Conservation (phyloP, 495 filamentous ascomycete genomes). For the Cryomyces minteri region DNA sequence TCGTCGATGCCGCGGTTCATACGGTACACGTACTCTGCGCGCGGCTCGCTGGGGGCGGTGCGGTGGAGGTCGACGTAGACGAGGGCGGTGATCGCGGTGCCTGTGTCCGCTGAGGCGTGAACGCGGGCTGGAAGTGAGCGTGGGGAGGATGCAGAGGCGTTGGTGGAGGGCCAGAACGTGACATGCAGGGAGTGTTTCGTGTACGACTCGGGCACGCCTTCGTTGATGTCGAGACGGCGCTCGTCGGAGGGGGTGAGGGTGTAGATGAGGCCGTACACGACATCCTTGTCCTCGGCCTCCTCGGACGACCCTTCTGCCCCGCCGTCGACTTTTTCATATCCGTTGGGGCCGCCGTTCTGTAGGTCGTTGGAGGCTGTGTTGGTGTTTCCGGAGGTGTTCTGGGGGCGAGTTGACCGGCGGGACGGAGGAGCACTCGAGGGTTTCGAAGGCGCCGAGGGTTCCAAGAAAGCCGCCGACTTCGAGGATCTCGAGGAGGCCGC, state of each 20-base stretch:
- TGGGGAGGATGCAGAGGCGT: too few species aligned
- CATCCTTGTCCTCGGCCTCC: too few species aligned
- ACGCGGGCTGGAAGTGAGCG: too few species aligned
- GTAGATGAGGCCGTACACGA: conserved; percentile 36
- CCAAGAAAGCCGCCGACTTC: background rate
- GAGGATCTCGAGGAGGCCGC: conserved; percentile 1
- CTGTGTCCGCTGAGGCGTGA: background rate
- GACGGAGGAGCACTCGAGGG: background rate
- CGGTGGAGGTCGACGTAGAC: conserved; percentile 39
- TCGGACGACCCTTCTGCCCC: background rate
- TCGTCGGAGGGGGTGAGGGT: conserved; percentile 26
- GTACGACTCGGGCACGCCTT: conserved; percentile 41
- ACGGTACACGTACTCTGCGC: conserved; percentile 43
- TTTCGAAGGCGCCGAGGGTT: conserved; percentile 2
- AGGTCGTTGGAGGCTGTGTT: background rate
- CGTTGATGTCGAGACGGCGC: conserved; percentile 27
- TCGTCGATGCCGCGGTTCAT: conserved; percentile 53
- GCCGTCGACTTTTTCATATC: background rate
- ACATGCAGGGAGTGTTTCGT: conserved; percentile 22
- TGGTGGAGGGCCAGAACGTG: conserved; percentile 21
- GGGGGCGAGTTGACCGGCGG: background rate
- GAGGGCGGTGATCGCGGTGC: conserved; percentile 17
- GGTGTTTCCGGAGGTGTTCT: background rate
- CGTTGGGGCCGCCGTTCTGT: background rate
- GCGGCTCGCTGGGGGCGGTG: conserved; percentile 24